These are phyloP conservation scores for Trichomonas gallinae DNA, from an alignment of 208 protist genomes.

Conservation along the genomic window DNA sequence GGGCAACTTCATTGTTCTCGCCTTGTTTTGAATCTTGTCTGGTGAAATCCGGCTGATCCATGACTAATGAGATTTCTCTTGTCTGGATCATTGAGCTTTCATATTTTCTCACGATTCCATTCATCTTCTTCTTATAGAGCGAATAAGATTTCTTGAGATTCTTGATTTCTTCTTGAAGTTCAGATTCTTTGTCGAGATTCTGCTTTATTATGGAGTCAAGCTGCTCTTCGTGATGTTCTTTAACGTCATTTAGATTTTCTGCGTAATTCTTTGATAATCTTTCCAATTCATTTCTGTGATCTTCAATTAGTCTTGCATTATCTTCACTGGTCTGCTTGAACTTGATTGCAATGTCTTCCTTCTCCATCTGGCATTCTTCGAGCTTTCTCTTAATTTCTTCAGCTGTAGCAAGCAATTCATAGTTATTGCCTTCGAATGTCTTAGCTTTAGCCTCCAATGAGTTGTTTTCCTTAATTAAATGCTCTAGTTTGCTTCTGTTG, in stretches of 20 bases:
- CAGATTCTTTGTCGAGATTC: neutral
- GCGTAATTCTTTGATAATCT: neutral
- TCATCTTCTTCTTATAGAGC: neutral
- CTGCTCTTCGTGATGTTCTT: neutral
- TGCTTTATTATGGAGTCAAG: neutral
- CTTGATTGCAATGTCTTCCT: neutral
- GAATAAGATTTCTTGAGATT: neutral
- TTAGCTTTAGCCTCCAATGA: neutral
- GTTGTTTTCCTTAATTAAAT: neutral
- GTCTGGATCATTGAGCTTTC: neutral
- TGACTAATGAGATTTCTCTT: neutral
- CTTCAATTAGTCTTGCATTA: neutral
- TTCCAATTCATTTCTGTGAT: neutral
- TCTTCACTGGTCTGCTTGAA: neutral
- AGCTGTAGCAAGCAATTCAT: neutral
- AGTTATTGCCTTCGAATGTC: neutral
- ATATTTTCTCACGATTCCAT: neutral
- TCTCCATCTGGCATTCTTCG: neutral
- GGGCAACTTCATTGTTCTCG: neutral
- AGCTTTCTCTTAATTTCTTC: neutral
- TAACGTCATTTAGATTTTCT: neutral
- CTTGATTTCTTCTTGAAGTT: neutral
- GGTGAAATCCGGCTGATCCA: neutral
- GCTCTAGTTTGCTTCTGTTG: neutral
- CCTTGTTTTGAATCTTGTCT: neutral